Evolutionary conservation across 2,329 filamentous ascomycete genomes (phyloP), one percentile per base, ranked within the genome.

Genomic region (Taxawa tesnikishii): DNA sequence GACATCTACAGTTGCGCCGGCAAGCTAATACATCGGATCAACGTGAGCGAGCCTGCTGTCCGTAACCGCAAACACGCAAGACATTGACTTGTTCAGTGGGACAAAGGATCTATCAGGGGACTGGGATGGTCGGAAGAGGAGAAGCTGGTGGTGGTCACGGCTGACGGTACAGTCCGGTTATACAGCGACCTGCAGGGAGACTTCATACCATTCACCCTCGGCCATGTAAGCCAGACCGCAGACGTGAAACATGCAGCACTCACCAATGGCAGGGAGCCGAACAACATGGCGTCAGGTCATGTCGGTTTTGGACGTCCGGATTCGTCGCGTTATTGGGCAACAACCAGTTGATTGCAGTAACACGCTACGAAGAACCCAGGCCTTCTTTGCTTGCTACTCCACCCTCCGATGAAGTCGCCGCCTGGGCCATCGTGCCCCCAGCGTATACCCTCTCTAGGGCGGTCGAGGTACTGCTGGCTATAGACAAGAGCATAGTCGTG

Each of bases 71-170:
- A 13, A 28, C 17, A 7, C 12, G n/a, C 19, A 25, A 38, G 39
- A 30, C 45, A 49, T 28, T 44, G 46, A 26, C 44, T 53, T n/a
- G n/a, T n/a, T n/a, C n/a, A n/a, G n/a, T 96, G 88, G 87, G 88
- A 96, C 47, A 83, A 87, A 59, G 83, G 83, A 28, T 66, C 76
- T 3, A 83, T 98, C 50, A 81, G 79, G 54, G 85, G 83, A 2
- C 68, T 98, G 13, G 90, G 90, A 19, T 98, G 90, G 90, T 94
- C 87, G 13, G 88, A 94, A 49, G 84, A 94, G 43, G 90, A 98
- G 65, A 80, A 82, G 51, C 68, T 98, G 28, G 64, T 98, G 4
- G 80, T 94, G 0, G 76, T 96, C 31, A 83, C 85, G 7, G 73
- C 81, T 32, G 88, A 98, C 50, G 90, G 90, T 15, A 88, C 77